Conservation (phyloP, 108 stramenopile genomes). For the Stephanodiscus triporus region DNA sequence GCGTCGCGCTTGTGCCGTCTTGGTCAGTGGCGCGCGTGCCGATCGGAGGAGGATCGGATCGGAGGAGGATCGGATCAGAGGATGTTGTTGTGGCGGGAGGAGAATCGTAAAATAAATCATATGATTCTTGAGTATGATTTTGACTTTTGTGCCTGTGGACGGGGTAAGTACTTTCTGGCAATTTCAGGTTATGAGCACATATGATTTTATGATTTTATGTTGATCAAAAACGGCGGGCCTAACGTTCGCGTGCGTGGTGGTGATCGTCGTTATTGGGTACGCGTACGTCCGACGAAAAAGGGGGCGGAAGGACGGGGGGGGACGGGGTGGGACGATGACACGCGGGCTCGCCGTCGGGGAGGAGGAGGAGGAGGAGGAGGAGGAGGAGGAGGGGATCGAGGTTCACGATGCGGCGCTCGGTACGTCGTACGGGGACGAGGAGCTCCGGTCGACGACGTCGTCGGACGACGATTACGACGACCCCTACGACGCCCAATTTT, state of each 20-base stretch:
- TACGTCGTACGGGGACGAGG: neutral
- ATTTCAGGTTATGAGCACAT: too few relatives aligned
- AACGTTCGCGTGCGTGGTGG: conserved; percentile 18
- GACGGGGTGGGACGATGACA: neutral
- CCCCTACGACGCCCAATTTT: neutral
- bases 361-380: neutral
- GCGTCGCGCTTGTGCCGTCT: too few relatives aligned
- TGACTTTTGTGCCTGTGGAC: too few relatives aligned
- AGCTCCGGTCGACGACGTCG: neutral
- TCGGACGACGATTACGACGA: neutral
- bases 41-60: too few relatives aligned
- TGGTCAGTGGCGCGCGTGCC: too few relatives aligned
- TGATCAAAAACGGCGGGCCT: conserved; percentile 37
- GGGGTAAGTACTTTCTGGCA: too few relatives aligned
- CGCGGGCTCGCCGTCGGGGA: neutral
- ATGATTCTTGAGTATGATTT: too few relatives aligned
- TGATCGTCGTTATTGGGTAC: conserved; percentile 15
- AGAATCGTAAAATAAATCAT: too few relatives aligned
- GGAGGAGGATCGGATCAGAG: too few relatives aligned
- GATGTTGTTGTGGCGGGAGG: too few relatives aligned
- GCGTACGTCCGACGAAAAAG: conserved; percentile 1
- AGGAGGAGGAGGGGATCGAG: neutral
- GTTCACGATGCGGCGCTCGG: neutral
- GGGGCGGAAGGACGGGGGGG: conserved; percentile 2
- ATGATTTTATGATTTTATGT: too few relatives aligned